phyloP scores from a whole-genome alignment of 1,284 basidiomycete species.

The Ustilago sp. region DNA sequence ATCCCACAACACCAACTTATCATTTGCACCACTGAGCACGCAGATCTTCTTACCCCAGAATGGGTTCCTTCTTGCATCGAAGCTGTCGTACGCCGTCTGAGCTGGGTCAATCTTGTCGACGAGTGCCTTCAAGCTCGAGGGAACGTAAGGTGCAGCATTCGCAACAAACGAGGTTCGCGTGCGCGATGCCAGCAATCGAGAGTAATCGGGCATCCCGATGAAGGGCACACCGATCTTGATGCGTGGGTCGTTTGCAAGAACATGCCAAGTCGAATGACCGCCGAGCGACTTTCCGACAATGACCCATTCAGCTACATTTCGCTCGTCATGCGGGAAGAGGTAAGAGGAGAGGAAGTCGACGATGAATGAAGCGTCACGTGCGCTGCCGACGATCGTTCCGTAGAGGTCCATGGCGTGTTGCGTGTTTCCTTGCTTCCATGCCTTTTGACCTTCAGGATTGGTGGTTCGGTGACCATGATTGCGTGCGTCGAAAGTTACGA shows the following conservation, averaged over 20 bases:
- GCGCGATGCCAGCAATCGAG: slow-evolving; percentile 55
- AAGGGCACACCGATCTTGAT: slow-evolving; percentile 79
- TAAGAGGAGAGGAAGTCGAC: slow-evolving; percentile 83
- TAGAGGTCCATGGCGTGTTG: slow-evolving; percentile 69
- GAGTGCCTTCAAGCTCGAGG: slow-evolving; percentile 54
- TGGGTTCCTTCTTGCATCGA: slow-evolving; percentile 40
- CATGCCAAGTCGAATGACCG: slow-evolving; percentile 82
- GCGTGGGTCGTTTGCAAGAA: slow-evolving; percentile 75
- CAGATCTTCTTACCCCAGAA: slow-evolving; percentile 68
- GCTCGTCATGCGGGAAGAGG: slow-evolving; percentile 80
- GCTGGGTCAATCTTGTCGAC: slow-evolving; percentile 62
- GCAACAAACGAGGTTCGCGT: slow-evolving; percentile 57
- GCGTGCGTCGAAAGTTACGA: slow-evolving; percentile 69
- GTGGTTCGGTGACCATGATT: slow-evolving; percentile 69
- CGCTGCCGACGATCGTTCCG: slow-evolving; percentile 74
- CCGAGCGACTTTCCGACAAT: slow-evolving; percentile 79
- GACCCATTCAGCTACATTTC: slow-evolving; percentile 77
- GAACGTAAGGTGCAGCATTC: slow-evolving; percentile 63
- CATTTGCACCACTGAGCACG: slow-evolving; percentile 59
- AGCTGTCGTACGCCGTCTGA: slow-evolving; percentile 44
- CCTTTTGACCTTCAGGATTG: slow-evolving; percentile 61
- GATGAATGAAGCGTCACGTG: slow-evolving; percentile 81
- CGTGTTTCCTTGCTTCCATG: slow-evolving; percentile 68
- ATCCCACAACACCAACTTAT: slow-evolving; percentile 62
- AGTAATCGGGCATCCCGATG: slow-evolving; percentile 82